These are phyloP conservation scores for Choanephora cucurbitarum DNA, from an alignment of 371 early-diverging fungal genomes.

Conservation along the genomic window DNA sequence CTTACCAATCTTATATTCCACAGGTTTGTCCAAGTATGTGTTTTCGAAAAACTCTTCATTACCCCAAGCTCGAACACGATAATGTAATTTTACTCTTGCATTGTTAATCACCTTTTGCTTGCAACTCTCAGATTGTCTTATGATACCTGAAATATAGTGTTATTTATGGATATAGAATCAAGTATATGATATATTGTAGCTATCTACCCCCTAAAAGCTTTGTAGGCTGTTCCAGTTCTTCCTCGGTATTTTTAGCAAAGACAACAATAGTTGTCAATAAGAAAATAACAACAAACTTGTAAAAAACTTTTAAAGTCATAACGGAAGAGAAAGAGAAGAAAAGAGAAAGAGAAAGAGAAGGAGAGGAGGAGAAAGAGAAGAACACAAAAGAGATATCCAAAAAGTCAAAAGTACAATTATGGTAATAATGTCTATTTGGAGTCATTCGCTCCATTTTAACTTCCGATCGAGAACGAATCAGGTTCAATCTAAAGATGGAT, in stretches of 20 bases:
- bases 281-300: not conserved
- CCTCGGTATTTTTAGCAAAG: conserved; percentile 9
- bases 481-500: not conserved
- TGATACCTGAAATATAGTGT: conserved; percentile 9
- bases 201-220: conserved; percentile 37
- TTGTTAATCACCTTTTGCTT: conserved; percentile 23
- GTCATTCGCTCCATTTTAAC: not conserved
- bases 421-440: conserved; percentile 22
- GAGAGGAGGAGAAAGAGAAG: not conserved
- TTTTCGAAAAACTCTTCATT: conserved; percentile 31
- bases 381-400: not conserved
- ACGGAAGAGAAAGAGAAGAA: not conserved
- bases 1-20: conserved; percentile 30
- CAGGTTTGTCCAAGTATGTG: conserved; percentile 25
- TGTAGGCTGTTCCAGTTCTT: conserved; percentile 22
- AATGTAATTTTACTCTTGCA: conserved; percentile 33
- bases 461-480: not conserved
- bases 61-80: conserved; percentile 37
- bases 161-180: too few relatives aligned
- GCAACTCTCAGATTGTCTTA: conserved; percentile 30
- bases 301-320: not conserved
- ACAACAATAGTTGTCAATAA: not conserved
- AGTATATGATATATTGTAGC: too few relatives aligned
- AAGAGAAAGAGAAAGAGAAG: conserved; percentile 3
- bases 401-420: conserved; percentile 3